A percentile compares a stretch with the other conserved stretches of the same genome.
Evolutionary conservation across 2,329 filamentous ascomycete genomes (phyloP).

Genomic region (Grosmannia clavigera): DNA sequence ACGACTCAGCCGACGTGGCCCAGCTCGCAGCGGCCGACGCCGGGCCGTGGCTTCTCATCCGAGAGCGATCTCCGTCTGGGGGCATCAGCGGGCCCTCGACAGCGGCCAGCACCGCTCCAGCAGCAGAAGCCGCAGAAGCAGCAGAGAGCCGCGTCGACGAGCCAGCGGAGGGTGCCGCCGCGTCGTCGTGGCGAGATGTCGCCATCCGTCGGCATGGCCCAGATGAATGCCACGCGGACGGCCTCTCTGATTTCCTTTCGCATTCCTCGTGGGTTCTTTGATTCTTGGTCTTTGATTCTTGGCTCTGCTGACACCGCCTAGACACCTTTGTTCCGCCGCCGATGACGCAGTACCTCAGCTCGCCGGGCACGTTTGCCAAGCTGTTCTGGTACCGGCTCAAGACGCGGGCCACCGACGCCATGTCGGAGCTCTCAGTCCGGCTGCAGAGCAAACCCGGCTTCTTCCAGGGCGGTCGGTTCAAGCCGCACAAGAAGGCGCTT

Average conservation of each 20-base stretch:
- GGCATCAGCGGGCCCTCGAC: no score
- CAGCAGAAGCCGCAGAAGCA: not conserved
- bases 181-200: constrained; percentile 2
- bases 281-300: not conserved
- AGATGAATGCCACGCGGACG: not conserved
- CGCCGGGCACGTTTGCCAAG: constrained; percentile 17
- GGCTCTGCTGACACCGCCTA: constrained; percentile 11
- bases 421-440: constrained; percentile 27
- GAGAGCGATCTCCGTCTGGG: not conserved
- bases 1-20: not conserved
- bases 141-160: not conserved
- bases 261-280: constrained; percentile 8
- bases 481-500: constrained; percentile 28
- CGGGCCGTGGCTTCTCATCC: not conserved
- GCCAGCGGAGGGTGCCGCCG: not conserved
- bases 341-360: constrained; percentile 21
- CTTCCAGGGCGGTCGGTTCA: constrained; percentile 29
- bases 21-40: not conserved
- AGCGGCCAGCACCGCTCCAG: no score
- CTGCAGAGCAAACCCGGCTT: constrained; percentile 32
- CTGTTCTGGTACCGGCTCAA: constrained; percentile 27
- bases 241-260: constrained; percentile 8
- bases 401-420: constrained; percentile 22
- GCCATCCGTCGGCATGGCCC: constrained; percentile 5
- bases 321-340: constrained; percentile 37